Base-by-base conservation (phyloP, 306 rosid species). In the Myrica gale region DNA sequence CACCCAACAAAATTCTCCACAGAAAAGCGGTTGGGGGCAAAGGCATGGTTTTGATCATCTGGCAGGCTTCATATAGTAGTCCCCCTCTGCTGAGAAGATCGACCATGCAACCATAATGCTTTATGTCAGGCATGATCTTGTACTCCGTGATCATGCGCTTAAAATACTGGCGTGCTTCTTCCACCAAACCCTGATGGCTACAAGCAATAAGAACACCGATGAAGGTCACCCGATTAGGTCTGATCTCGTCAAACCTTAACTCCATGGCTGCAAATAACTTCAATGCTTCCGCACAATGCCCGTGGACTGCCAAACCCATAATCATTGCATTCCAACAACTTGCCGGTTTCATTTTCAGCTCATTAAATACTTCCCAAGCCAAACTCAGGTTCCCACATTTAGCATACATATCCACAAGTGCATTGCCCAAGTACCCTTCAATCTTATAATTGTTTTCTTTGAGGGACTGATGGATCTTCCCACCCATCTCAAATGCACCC, bases 271-370 rank as follows among this genome's bases (percentile, higher is more conserved):
- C 43, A 76, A 87, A 91, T 65, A 87, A 78, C 46, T 75, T 76
- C 79, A 91, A 72, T 43, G 88, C 90, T 61, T 78, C 88, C 69
- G 84, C 78, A 52, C 82, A 84, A 77, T 81, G 58, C 70, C 96
- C 93, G 78, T 89, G 91, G 74, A 86, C 88, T 21, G 93, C 93
- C 73, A 89, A 80, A 45, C 96, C 96, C 73, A 87, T 80, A 16
- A 91, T 81, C 93, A 89, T 91, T 7, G 89, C 90, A 77, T 89
- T 89, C 93, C 93, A 91, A 77, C 89, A 87, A 71, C 96, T 87
- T 12, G 74, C 65, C 2, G 88, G 85, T 76, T 78, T 91, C 80
- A 89, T 84, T 78, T 74, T 83, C 85, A 86, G 74, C 73, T 83
- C 87, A 68, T 72, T 74, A 66, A 91, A 89, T 69, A 86, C 82